Percentiles rank a stretch among this genome's conserved stretches.
phyloP scores from a whole-genome alignment of 2,329 filamentous ascomycete genomes.

The Aspergillus unguis region DNA sequence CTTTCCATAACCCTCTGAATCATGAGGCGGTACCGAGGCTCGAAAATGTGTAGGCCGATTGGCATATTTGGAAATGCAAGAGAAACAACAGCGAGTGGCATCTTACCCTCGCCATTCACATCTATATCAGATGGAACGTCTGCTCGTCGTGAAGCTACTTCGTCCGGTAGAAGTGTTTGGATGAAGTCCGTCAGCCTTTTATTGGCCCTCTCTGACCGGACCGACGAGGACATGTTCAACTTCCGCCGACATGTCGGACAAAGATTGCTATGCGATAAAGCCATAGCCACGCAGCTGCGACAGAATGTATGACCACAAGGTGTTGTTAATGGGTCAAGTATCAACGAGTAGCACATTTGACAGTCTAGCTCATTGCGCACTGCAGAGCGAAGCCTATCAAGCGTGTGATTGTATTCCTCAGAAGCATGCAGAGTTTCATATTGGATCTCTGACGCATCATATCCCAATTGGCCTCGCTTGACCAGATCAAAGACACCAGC shows the following conservation, averaged over 20 bases:
- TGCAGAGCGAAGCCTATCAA: conserved; percentile 59
- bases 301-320: conserved; percentile 89
- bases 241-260: conserved; percentile 77
- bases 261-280: conserved; percentile 71
- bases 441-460: conserved; percentile 52
- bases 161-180: conserved; percentile 65
- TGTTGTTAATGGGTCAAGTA: conserved; percentile 79
- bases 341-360: conserved; percentile 79
- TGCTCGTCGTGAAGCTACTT: conserved; percentile 56
- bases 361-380: conserved; percentile 75
- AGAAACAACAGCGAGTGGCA: conserved; percentile 77
- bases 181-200: conserved; percentile 61
- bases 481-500: conserved; percentile 66
- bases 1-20: conserved; percentile 70
- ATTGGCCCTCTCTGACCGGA: conserved; percentile 57
- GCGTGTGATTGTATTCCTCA: conserved; percentile 44
- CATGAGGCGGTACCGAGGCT: conserved; percentile 89
- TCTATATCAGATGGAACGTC: conserved; percentile 53
- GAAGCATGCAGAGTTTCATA: conserved; percentile 40
- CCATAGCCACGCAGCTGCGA: conserved; percentile 70
- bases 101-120: conserved; percentile 55
- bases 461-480: conserved; percentile 57
- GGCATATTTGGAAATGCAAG: conserved; percentile 78
- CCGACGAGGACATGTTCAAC: conserved; percentile 53
- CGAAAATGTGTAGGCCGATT: conserved; percentile 86